Conservation (phyloP, 176 grass and related monocot species). For the Dendrocalamus sinicus region DNA sequence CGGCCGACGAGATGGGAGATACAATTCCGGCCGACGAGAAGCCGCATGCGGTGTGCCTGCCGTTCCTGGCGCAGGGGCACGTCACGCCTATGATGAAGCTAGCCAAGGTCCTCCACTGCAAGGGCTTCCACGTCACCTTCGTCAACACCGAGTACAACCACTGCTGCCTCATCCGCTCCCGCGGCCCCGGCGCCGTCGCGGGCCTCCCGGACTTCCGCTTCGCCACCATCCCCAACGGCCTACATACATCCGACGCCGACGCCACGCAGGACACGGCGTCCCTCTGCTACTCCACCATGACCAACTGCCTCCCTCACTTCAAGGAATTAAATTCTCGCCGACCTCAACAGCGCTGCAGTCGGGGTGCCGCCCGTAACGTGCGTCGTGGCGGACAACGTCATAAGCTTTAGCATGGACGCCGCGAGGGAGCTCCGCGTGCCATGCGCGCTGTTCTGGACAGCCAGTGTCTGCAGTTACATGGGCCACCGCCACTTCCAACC, state of each 20-base stretch:
- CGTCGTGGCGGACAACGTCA: slow-evolving; percentile 48
- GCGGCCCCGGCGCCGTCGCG: background rate
- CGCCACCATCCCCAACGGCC: slow-evolving; percentile 56
- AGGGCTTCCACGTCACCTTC: slow-evolving; percentile 79
- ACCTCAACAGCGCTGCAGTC: background rate
- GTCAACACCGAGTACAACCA: slow-evolving; percentile 79
- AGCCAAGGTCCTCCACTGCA: slow-evolving; percentile 59
- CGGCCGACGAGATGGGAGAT: background rate
- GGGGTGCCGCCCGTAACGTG: slow-evolving; percentile 32
- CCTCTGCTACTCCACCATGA: slow-evolving; percentile 35
- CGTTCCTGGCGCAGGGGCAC: slow-evolving; percentile 62
- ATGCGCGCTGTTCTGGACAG: slow-evolving; percentile 52
- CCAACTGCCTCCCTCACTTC: no score
- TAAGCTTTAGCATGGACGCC: slow-evolving; percentile 52
- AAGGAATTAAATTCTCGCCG: no score
- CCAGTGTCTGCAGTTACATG: slow-evolving; percentile 54
- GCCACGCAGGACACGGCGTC: slow-evolving; percentile 43
- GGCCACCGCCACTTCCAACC: slow-evolving; percentile 47
- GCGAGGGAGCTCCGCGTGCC: slow-evolving; percentile 42
- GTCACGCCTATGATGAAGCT: slow-evolving; percentile 69
- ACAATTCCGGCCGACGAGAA: background rate
- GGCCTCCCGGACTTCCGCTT: slow-evolving; percentile 46
- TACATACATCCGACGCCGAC: slow-evolving; percentile 40
- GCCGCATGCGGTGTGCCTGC: slow-evolving; percentile 58
- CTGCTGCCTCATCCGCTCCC: slow-evolving; percentile 33